phyloP scores from a whole-genome alignment of 2,329 filamentous ascomycete species.

The Alternaria conjuncta region DNA sequence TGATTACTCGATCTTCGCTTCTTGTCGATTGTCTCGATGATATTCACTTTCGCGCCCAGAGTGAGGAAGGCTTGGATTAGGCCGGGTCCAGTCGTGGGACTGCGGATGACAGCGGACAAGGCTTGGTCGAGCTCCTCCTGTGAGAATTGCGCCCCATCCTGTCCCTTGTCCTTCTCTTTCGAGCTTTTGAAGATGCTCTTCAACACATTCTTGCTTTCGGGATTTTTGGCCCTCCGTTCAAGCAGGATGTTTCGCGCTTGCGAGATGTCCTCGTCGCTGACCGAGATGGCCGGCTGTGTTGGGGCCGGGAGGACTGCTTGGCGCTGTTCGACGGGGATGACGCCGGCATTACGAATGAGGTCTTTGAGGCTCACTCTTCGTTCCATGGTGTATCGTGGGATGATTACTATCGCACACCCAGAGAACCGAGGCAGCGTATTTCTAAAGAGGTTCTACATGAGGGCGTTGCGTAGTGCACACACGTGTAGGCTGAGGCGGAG shows the following conservation, averaged over 20 bases:
- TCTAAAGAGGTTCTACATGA: not conserved
- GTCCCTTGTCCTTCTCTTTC: slow-evolving; percentile 43
- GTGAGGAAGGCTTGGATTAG: slow-evolving; percentile 43
- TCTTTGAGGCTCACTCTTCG: slow-evolving; percentile 36
- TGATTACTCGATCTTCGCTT: slow-evolving; percentile 23
- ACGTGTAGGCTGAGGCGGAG: slow-evolving; percentile 27
- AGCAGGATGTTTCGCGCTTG: slow-evolving; percentile 41
- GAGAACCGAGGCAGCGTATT: not conserved
- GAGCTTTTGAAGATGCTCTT: slow-evolving; percentile 46
- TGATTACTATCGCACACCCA: slow-evolving; percentile 5
- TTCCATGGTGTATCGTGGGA: slow-evolving; percentile 26
- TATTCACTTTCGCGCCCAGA: slow-evolving; percentile 45
- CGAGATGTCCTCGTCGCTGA: slow-evolving; percentile 41
- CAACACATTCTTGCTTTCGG: slow-evolving; percentile 39
- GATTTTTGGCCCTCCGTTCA: slow-evolving; percentile 37
- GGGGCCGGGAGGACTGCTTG: slow-evolving; percentile 42
- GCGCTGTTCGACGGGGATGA: slow-evolving; percentile 32
- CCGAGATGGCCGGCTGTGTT: slow-evolving; percentile 34
- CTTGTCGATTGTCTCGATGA: slow-evolving; percentile 26
- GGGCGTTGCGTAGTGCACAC: slow-evolving; percentile 15
- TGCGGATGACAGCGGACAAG: slow-evolving; percentile 41
- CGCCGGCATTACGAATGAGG: slow-evolving; percentile 37
- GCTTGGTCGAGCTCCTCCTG: slow-evolving; percentile 47
- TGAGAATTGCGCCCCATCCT: slow-evolving; percentile 37
- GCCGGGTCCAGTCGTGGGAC: slow-evolving; percentile 36